A percentile compares a stretch with the other conserved stretches of the same genome.
Evolutionary conservation across 78 protist species (phyloP).

Genomic region (Mastigamoeba balamuthi): DNA sequence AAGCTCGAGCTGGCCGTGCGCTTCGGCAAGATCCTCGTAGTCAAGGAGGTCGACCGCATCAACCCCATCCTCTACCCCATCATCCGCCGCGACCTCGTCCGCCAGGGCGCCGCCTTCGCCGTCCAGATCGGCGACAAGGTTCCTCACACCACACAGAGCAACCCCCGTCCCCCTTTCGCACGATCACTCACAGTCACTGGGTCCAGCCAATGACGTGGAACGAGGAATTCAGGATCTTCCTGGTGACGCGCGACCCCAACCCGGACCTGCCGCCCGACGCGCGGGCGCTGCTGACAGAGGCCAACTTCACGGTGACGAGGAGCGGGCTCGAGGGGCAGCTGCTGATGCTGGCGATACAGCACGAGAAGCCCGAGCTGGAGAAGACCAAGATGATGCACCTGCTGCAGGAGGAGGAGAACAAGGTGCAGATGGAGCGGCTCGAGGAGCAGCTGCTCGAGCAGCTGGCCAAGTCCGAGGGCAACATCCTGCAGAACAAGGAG

Average conservation of each 20-base stretch:
- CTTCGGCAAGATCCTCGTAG: constrained; percentile 78
- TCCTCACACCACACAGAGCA: too few species aligned
- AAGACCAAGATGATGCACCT: constrained; percentile 30
- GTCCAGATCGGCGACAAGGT: constrained; percentile 76
- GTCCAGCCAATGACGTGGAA: too few species aligned
- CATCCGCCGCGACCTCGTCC: constrained; percentile 37
- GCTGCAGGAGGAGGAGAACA: constrained; percentile 58
- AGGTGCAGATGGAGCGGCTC: constrained; percentile 38
- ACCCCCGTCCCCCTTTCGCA: too few species aligned
- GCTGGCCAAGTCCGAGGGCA: constrained; percentile 20
- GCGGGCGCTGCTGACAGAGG: constrained; percentile 16
- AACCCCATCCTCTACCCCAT: constrained; percentile 63
- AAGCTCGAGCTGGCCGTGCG: constrained; percentile 81
- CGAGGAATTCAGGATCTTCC: constrained; percentile 54
- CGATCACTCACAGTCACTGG: too few species aligned
- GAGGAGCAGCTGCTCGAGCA: constrained; percentile 30
- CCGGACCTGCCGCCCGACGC: constrained; percentile 61
- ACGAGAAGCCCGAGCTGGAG: constrained; percentile 75
- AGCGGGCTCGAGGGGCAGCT: constrained; percentile 70
- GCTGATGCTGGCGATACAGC: constrained; percentile 46
- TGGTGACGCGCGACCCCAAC: constrained; percentile 51
- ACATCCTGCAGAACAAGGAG: constrained; percentile 65
- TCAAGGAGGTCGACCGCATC: constrained; percentile 58
- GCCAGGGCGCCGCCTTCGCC: constrained; percentile 13
- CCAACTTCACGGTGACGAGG: constrained; percentile 66